These are phyloP conservation scores for Fraxinus anomala DNA, from an alignment of 257 asterid species.

Conservation along the genomic window DNA sequence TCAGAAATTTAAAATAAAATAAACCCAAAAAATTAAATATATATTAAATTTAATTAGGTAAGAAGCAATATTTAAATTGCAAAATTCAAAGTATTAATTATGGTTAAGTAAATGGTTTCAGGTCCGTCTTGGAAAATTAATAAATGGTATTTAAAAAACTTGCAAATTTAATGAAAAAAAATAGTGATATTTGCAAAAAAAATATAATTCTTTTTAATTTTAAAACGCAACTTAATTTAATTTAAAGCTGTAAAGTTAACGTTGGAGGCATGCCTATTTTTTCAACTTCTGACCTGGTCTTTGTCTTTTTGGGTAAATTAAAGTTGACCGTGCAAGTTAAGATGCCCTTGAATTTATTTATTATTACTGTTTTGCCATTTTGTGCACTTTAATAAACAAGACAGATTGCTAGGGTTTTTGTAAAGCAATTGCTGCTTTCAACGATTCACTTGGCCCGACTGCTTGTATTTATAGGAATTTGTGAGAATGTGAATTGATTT, in stretches of 20 bases:
- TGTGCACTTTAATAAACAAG: background rate
- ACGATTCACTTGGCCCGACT: too few relatives aligned
- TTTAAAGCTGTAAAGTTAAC: conserved; percentile 75
- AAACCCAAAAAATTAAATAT: conserved; percentile 30
- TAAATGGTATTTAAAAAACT: conserved; percentile 43
- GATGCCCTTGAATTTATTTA: conserved; percentile 25
- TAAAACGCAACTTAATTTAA: conserved; percentile 41
- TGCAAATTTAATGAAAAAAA: conserved; percentile 48
- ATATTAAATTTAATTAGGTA: conserved; percentile 42
- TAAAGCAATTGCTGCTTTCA: too few relatives aligned
- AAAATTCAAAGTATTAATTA: conserved; percentile 72
- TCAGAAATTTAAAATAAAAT: conserved; percentile 33
- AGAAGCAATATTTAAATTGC: conserved; percentile 62
- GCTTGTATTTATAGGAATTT: too few relatives aligned
- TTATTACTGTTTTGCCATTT: conserved; percentile 37
- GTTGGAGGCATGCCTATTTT: conserved; percentile 49
- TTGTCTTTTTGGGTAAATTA: conserved; percentile 51
- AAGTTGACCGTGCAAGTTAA: conserved; percentile 37
- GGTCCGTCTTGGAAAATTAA: conserved; percentile 85
- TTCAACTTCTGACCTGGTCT: conserved; percentile 50
- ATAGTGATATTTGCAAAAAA: conserved; percentile 28
- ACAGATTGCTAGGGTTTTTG: too few relatives aligned
- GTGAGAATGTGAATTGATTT: too few relatives aligned
- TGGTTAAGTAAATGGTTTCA: conserved; percentile 85
- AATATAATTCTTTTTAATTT: conserved; percentile 26